Percentiles rank a stretch among this genome's conserved stretches.
phyloP scores from a whole-genome alignment of 1,139 yeast genomes.

The Saccharomyces hybrid region DNA sequence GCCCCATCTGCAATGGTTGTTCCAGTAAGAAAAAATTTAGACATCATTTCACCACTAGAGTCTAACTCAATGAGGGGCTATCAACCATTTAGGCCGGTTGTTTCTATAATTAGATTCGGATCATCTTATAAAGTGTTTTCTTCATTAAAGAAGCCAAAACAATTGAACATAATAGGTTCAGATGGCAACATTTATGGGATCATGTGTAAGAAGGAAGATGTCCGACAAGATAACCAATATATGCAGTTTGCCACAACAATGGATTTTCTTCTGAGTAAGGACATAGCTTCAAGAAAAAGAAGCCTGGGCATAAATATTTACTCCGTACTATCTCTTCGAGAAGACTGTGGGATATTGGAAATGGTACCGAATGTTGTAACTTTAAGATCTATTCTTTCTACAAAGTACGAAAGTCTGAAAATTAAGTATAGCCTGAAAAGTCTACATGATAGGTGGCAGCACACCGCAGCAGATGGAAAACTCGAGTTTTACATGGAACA shows the following conservation, averaged over 20 bases:
- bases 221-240: conserved; percentile 89
- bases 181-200: conserved; percentile 67
- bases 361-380: conserved; percentile 86
- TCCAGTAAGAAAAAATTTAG: conserved; percentile 72
- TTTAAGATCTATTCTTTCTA: conserved; percentile 57
- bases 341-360: conserved; percentile 83
- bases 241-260: conserved; percentile 89
- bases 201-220: conserved; percentile 85
- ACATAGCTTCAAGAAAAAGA: conserved; percentile 67
- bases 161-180: conserved; percentile 67
- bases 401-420: conserved; percentile 37
- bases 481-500: conserved; percentile 29
- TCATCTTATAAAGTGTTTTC: conserved; percentile 47
- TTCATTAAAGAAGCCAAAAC: conserved; percentile 84
- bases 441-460: conserved; percentile 28
- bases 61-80: conserved; percentile 39
- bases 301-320: conserved; percentile 69
- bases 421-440: conserved; percentile 27
- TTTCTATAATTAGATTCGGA: conserved; percentile 51
- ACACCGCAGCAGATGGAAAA: conserved; percentile 24
- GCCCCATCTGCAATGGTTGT: conserved; percentile 67
- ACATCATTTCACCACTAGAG: conserved; percentile 51
- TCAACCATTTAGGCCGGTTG: conserved; percentile 50
- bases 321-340: conserved; percentile 84
- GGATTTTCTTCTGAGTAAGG: conserved; percentile 60